These are phyloP conservation scores for Physcomitrium patens DNA, from an alignment of 225 moss, liverwort and hornwort species.

Conservation along the genomic window DNA sequence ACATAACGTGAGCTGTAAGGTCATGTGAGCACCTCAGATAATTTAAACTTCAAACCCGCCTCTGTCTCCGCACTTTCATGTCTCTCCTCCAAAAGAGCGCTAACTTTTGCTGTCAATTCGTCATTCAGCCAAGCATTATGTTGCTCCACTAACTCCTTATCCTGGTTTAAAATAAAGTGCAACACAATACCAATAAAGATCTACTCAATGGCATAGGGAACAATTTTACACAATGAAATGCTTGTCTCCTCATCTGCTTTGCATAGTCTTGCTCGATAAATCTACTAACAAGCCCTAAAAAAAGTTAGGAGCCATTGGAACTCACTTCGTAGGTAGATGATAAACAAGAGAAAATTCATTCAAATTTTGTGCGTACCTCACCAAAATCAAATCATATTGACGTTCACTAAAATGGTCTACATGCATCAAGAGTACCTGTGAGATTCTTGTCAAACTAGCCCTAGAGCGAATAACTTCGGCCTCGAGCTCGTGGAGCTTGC, in stretches of 20 bases:
- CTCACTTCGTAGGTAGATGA: too few relatives aligned
- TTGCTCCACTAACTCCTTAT: conserved; percentile 91
- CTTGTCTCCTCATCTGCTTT: background rate
- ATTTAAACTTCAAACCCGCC: conserved; percentile 72
- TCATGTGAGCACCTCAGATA: conserved; percentile 60
- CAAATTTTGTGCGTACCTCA: too few relatives aligned
- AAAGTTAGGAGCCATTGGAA: too few relatives aligned
- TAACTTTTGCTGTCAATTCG: conserved; percentile 78
- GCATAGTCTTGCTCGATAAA: background rate
- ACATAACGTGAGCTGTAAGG: conserved; percentile 8
- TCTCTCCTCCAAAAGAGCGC: conserved; percentile 81
- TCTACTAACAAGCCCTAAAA: background rate
- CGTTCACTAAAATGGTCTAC: too few relatives aligned
- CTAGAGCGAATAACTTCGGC: conserved; percentile 74
- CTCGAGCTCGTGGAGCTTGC: conserved; percentile 81
- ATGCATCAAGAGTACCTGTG: conserved; percentile 54
- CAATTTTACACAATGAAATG: background rate
- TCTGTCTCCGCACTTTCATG: conserved; percentile 79
- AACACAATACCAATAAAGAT: conserved; percentile 7
- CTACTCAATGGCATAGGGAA: conserved; percentile 2
- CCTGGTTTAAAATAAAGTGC: conserved; percentile 47
- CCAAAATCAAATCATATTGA: too few relatives aligned
- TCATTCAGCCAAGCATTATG: conserved; percentile 94
- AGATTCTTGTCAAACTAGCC: conserved; percentile 68
- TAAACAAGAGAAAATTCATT: too few relatives aligned